Evolutionary conservation across 495 filamentous ascomycete species (phyloP).

Genomic region (Tuber magnatum): DNA sequence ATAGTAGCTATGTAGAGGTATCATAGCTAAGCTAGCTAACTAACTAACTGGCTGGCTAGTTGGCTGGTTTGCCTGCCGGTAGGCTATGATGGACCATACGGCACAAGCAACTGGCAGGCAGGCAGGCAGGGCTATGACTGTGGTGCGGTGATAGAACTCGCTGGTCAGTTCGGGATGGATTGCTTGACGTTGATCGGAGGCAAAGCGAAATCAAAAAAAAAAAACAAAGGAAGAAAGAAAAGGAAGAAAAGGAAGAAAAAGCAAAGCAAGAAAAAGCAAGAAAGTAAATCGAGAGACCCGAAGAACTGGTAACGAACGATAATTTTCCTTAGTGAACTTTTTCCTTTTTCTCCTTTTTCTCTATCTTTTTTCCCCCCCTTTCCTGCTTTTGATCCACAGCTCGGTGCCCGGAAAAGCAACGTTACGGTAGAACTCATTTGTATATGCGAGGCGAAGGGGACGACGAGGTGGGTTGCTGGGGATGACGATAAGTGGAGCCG

Average conservation of each 20-base stretch:
- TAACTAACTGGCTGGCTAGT: neutral
- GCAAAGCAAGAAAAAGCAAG: neutral
- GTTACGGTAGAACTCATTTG: conserved; percentile 22
- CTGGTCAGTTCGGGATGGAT: neutral
- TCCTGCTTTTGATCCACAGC: neutral
- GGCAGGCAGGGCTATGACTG: neutral
- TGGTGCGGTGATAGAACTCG: neutral
- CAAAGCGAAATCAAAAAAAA: neutral
- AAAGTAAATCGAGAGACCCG: neutral
- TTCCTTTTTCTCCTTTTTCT: conserved; percentile 9
- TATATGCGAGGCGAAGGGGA: conserved; percentile 28
- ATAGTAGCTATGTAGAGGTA: neutral
- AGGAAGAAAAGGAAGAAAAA: neutral
- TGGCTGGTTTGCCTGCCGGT: neutral
- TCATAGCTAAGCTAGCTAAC: neutral
- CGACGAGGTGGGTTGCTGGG: conserved; percentile 26
- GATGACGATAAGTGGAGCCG: conserved; percentile 33
- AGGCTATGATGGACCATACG: neutral
- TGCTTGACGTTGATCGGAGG: neutral
- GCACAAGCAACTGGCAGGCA: neutral
- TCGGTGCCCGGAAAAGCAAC: conserved; percentile 10
- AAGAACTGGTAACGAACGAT: neutral
- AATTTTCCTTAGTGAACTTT: conserved; percentile 2
- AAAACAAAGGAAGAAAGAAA: neutral
- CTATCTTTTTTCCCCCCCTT: neutral